Evolutionary conservation across 352 stramenopile species (phyloP).

Genomic region (Pythium diclinum): DNA sequence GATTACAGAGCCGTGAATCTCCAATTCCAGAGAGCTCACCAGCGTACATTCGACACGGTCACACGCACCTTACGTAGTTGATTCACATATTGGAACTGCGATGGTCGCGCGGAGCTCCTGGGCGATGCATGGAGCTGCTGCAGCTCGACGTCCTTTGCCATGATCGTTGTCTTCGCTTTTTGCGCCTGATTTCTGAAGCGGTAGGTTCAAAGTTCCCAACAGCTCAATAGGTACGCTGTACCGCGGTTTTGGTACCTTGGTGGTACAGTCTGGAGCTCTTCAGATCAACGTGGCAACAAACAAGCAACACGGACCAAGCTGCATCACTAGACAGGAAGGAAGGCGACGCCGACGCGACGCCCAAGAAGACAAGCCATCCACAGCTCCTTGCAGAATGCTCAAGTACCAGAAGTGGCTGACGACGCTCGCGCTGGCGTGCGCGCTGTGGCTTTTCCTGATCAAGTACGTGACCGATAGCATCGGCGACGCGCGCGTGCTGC

Average conservation of each 20-base stretch:
- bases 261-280: conserved; percentile 21
- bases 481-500: conserved; percentile 37
- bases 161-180: conserved; percentile 20
- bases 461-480: conserved; percentile 34
- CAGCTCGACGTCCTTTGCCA: conserved; percentile 55
- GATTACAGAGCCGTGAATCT: background rate
- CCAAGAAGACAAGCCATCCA: background rate
- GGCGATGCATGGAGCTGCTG: conserved; percentile 50
- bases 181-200: conserved; percentile 16
- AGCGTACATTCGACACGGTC: background rate
- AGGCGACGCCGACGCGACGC: background rate
- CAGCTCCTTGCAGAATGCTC: conserved; percentile 37
- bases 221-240: conserved; percentile 9
- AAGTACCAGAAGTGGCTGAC: conserved; percentile 79
- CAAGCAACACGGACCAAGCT: background rate
- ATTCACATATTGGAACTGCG: conserved; percentile 26
- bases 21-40: background rate
- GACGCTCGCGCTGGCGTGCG: conserved; percentile 42
- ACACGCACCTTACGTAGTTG: conserved; percentile 35
- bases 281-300: conserved; percentile 26
- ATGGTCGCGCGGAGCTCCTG: conserved; percentile 15
- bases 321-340: background rate
- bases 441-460: conserved; percentile 54
- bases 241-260: conserved; percentile 1
- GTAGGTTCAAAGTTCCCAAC: conserved; percentile 6